Percentiles rank a stretch among this genome's conserved stretches.
Evolutionary conservation across 306 rosid genomes (phyloP).

Genomic region (Begonia masoniana): DNA sequence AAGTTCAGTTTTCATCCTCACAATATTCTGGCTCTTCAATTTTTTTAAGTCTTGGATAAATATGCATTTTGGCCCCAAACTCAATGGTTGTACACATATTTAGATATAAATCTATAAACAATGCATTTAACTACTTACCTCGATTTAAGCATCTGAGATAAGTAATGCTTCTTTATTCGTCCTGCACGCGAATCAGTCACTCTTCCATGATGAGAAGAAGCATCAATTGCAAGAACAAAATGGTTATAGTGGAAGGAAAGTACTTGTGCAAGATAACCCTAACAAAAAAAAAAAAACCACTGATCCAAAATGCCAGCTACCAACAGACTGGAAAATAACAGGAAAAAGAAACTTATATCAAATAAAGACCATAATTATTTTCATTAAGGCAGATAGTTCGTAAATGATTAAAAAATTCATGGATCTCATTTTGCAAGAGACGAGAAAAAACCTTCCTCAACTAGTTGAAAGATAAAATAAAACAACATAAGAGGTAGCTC

Average conservation of each 20-base stretch:
- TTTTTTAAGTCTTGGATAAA: no score
- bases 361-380: not conserved
- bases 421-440: no score
- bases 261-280: constrained; percentile 96
- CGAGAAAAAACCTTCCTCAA: no score
- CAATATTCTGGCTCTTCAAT: no score
- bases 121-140: constrained; percentile 21
- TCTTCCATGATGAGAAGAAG: constrained; percentile 82
- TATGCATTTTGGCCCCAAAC: no score
- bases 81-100: no score
- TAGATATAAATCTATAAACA: no score
- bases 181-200: constrained; percentile 65
- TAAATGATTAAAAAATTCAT: no score
- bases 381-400: not conserved
- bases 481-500: no score
- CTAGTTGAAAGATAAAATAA: no score
- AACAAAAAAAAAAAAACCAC: constrained; percentile 9
- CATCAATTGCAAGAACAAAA: constrained; percentile 76
- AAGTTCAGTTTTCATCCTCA: no score
- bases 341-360: not conserved
- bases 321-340: constrained; percentile 1
- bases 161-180: constrained; percentile 59
- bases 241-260: constrained; percentile 74
- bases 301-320: not conserved
- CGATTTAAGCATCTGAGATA: constrained; percentile 59